Base-by-base conservation (phyloP, 495 filamentous ascomycete genomes). In the Choiromyces venosus region DNA sequence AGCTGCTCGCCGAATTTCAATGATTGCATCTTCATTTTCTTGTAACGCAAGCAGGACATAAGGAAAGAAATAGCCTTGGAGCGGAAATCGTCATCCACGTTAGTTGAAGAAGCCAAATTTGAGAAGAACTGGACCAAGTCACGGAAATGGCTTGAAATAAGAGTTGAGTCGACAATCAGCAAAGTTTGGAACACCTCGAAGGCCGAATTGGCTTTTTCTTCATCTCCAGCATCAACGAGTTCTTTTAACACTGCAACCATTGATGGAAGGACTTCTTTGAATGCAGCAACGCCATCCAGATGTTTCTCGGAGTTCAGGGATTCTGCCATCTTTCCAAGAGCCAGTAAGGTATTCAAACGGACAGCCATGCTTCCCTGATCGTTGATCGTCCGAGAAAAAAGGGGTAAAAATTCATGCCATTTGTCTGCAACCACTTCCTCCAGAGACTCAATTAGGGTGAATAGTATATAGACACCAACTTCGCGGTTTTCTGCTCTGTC, bases 181-280 rank as follows among this genome's bases (percentile, higher is more conserved):
- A 98, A 88, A 40, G 92, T 97, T 84, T 99, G 96, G 87, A 99
- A 97, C 68, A 97, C 94, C 82, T 99, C 95, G 79, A 99, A 99
- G 8, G 90, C 91, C 79, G 94, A 91, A 83, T 92, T 91, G 67
- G 90, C 87, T 74, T 90, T 90, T 76, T 96, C 94, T 74, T 97
- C 94, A 79, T 98, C 90, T 12, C 88, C 86, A 38, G 87, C 85
- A 76, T 91, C 87, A 69, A 98, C 89, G 35, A 91, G 87, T 66
- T 89, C 86, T 85, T 97, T 94, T 67, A 99, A 87, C 14, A 97
- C 91, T 33, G 87, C 87, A 44, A 98, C 93, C 93, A 98, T 96
- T 74, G 88, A 80, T 14, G 95, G 96, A 65, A 98, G 85, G 56
- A 93, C 86, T 37, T 87, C 85, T 83, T 93, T 91, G 81, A 98